Evolutionary conservation across 768 basidiomycete genomes (phyloP).

Genomic region (Megacollybia marginata): DNA sequence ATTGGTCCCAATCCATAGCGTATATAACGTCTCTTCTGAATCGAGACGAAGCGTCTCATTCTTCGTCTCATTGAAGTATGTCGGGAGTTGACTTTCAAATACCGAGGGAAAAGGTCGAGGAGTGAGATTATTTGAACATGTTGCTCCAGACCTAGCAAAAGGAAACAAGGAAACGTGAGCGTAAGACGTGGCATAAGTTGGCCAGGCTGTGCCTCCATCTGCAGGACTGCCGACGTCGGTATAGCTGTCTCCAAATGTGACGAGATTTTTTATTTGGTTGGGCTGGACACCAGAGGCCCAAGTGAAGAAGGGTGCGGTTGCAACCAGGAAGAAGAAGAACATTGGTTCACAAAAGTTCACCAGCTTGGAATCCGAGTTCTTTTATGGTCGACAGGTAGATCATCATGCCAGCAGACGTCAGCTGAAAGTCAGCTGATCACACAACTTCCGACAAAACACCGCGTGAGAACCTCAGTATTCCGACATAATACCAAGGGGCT

Average conservation of each 20-base stretch:
- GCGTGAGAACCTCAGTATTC: no score
- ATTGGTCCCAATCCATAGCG: conserved; percentile 64
- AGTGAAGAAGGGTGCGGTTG: background rate
- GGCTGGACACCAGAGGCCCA: conserved; percentile 26
- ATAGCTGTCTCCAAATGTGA: conserved; percentile 65
- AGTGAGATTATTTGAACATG: conserved; percentile 59
- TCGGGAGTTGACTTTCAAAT: conserved; percentile 50
- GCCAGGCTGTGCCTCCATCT: conserved; percentile 49
- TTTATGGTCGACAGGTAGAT: background rate
- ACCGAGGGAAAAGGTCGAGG: conserved; percentile 50
- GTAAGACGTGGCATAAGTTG: conserved; percentile 50
- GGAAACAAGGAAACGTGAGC: conserved; percentile 45
- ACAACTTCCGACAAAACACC: no score
- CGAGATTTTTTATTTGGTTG: conserved; percentile 52
- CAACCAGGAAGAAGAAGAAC: background rate
- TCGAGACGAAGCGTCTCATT: conserved; percentile 33
- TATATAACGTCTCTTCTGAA: conserved; percentile 47
- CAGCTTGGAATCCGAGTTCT: background rate
- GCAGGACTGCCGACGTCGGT: conserved; percentile 40
- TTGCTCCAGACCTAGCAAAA: conserved; percentile 56
- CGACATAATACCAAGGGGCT: no score
- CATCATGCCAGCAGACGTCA: no score
- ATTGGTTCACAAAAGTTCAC: background rate
- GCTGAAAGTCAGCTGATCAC: no score
- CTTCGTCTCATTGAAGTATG: conserved; percentile 34